Base-by-base conservation (phyloP, 2,329 filamentous ascomycete genomes). In the Leptosphaerulina australis region DNA sequence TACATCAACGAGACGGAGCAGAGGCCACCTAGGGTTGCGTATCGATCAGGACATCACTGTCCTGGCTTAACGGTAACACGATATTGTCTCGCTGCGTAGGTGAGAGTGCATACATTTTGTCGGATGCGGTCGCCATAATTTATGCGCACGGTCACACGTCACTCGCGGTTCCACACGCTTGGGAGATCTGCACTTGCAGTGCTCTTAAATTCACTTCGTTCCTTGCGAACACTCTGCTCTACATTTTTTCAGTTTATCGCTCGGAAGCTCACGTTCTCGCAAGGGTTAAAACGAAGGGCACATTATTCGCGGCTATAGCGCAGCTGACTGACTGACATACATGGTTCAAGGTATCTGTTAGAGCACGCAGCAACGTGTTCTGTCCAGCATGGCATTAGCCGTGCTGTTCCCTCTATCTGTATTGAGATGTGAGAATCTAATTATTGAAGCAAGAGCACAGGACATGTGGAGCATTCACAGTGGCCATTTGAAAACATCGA, bases 121-220 rank as follows among this genome's bases (percentile, higher is more conserved):
- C 6, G 26, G 21, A 41, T n/a, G 20, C 31, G n/a, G 9, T 36
- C 37, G 41, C 36, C 31, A 11, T 25, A 35, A 46, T 30, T 34
- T 29, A n/a, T 18, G 33, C 26, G 35, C 28, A 25, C 41, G 14
- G 36, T 36, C 28, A 44, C 39, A 38, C 31, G 48, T 41, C 35
- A 47, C 36, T 17, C 36, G 24, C 24, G 48, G 41, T 37, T 51
- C 48, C 48, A 46, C 48, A 41, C 26, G 10, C 18, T 20, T 46
- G 41, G 48, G 40, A 44, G 48, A 46, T 51, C 48, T 46, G 46
- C 48, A 46, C 26, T 45, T 33, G 41, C 41, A 15, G 41, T 46
- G 18, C 40, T 49, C 43, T 63, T 59, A 62, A 63, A 50, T 46
- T 36, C 55, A 62, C 58, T 43, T 60, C 56, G 29, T 35, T 24